phyloP scores from a whole-genome alignment of 495 filamentous ascomycete species.

The Penicillium roqueforti region DNA sequence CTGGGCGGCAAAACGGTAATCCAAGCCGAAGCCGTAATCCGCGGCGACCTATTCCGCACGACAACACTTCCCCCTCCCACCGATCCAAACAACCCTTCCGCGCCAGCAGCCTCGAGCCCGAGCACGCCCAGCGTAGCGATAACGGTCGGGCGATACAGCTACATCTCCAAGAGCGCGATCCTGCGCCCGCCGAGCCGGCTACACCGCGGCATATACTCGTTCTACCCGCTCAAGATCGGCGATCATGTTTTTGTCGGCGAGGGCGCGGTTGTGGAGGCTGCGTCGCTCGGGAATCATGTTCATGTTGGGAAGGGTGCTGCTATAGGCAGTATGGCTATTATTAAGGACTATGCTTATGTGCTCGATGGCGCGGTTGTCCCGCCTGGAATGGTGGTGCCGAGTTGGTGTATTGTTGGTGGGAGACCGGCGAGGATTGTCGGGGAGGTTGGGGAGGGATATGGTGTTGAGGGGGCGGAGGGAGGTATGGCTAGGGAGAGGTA shows the following conservation, averaged over 20 bases:
- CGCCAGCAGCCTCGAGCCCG: conserved; percentile 14
- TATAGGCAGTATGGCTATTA: conserved; percentile 77
- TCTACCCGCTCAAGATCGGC: conserved; percentile 83
- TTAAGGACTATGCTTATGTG: conserved; percentile 86
- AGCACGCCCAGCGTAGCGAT: conserved; percentile 52
- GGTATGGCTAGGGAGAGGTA: conserved; percentile 47
- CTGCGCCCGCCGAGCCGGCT: conserved; percentile 74
- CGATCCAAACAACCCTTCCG: conserved; percentile 5
- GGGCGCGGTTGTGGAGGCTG: conserved; percentile 69
- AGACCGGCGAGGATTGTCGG: conserved; percentile 77
- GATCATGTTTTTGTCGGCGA: conserved; percentile 88
- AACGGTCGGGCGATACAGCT: conserved; percentile 81
- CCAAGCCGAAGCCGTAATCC: conserved; percentile 83
- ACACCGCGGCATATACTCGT: conserved; percentile 54
- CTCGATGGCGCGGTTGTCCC: conserved; percentile 80
- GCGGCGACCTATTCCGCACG: conserved; percentile 74
- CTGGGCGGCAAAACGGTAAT: conserved; percentile 95
- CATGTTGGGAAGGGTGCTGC: conserved; percentile 70
- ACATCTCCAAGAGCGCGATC: conserved; percentile 68
- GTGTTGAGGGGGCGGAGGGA: conserved; percentile 48
- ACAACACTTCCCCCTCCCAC: conserved; percentile 28
- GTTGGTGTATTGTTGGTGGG: conserved; percentile 80
- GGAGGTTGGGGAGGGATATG: conserved; percentile 79
- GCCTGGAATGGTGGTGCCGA: conserved; percentile 83
- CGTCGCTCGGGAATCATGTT: conserved; percentile 74